Evolutionary conservation across 129 eudicot genomes (phyloP).

Genomic region (Logfia minima): DNA sequence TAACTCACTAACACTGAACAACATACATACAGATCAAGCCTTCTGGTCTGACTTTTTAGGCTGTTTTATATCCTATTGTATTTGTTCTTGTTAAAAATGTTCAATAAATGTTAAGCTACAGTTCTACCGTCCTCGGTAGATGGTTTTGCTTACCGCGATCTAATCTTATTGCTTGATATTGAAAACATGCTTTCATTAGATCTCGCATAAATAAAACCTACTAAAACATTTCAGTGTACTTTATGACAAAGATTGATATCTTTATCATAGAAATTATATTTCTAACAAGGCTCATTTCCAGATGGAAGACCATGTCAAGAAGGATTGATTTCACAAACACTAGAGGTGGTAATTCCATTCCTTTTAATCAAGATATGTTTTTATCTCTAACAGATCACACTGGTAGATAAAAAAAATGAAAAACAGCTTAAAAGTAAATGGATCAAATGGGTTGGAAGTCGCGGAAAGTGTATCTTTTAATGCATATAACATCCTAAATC

Average conservation of each 20-base stretch:
- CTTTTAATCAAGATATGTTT: neutral
- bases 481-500: neutral
- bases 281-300: neutral
- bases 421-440: neutral
- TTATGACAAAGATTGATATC: neutral
- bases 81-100: neutral
- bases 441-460: neutral
- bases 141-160: neutral
- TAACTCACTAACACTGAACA: neutral
- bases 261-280: neutral
- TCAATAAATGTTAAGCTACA: neutral
- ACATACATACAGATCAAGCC: too few relatives aligned
- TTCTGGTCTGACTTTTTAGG: too few relatives aligned
- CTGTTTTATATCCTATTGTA: too few relatives aligned
- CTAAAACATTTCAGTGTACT: neutral
- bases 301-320: neutral
- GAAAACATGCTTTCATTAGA: neutral
- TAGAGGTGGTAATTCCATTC: neutral
- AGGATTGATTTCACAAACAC: neutral
- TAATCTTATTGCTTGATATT: too few relatives aligned
- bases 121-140: neutral
- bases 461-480: too few relatives aligned
- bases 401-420: neutral
- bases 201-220: neutral
- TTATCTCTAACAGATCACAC: neutral